These are phyloP conservation scores for Thalassiosira hispida DNA, from an alignment of 352 stramenopile genomes.

Conservation along the genomic window DNA sequence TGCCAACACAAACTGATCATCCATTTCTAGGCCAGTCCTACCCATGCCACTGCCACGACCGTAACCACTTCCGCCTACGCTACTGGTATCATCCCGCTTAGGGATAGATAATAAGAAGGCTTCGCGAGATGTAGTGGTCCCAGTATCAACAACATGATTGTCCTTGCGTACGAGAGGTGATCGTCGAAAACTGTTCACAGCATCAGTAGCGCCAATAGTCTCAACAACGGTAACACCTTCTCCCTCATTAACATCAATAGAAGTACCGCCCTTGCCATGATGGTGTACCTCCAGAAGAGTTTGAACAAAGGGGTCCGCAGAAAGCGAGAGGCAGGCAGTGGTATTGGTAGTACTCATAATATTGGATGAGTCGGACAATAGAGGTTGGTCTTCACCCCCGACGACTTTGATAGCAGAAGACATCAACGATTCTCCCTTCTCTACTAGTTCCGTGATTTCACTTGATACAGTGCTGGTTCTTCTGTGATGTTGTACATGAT, in stretches of 20 bases:
- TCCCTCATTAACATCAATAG: constrained; percentile 1
- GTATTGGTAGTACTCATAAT: not conserved
- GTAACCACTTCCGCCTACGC: constrained; percentile 1
- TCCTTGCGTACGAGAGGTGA: not conserved
- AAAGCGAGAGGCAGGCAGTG: constrained; percentile 15
- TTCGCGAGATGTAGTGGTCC: constrained; percentile 18
- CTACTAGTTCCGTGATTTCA: no score
- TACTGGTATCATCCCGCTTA: not conserved
- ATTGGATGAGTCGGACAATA: not conserved
- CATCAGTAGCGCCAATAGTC: constrained; percentile 4
- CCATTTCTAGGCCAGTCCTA: not conserved
- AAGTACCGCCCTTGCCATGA: not conserved
- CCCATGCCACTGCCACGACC: not conserved
- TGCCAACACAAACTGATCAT: constrained; percentile 37
- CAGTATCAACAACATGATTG: constrained; percentile 1
- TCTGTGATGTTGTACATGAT: constrained; percentile 2
- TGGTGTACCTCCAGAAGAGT: constrained; percentile 26
- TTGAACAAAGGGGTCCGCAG: constrained; percentile 41
- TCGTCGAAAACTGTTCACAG: not conserved
- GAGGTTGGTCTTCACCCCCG: not conserved
- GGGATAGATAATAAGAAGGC: constrained; percentile 48
- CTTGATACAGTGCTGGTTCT: no score
- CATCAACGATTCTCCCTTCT: no score
- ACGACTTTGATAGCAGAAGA: not conserved
- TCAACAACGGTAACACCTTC: not conserved